Base-by-base conservation (phyloP, 2,329 filamentous ascomycete species). In the Colletotrichum higginsianum region DNA sequence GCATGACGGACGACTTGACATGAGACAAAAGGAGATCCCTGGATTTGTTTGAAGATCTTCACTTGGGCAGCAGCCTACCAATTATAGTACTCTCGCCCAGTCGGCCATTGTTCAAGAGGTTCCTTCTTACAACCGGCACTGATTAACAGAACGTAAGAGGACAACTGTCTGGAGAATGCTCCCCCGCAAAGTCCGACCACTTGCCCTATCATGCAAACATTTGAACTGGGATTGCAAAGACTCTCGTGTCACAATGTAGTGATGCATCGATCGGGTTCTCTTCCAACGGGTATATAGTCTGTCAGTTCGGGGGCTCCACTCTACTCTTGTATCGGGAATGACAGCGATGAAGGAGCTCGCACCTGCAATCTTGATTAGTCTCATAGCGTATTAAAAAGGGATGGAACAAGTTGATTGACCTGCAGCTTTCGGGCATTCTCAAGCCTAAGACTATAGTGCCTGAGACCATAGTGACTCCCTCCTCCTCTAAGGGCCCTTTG, bases 21-120 rank as follows among this genome's bases (percentile, higher is more conserved):
- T 42, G 44, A 47, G n/a, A 46, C 49, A 26, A 23, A 35, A 70
- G 35, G 21, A 46, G 26, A 38, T 21, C 61, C 46, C 35, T 49
- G 35, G 18, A 50, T 13, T 5, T 21, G 35, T n/a, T 2, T 7
- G 5, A 26, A 15, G 21, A 46, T 38, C 26, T 16, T 23, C 49
- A 21, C 30, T 23, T 13, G 40, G 26, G 26, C 23, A 21, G 30
- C 30, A 38, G 40, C n/a, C 38, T 49, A 35, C 30, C 30, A 35
- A 35, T 9, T 8, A 8, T 30, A 26, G 26, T 26, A 9, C 12
- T n/a, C 38, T 40, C 13, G 13, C 11, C 23, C 4, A 4, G 26
- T 38, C 23, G 8, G 23, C 13, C 4, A 11, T 62, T 23, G 35
- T 7, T 16, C n/a, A n/a, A 21, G 13, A 21, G 40, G 1, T 57